A percentile compares a stretch with the other conserved stretches of the same genome.
phyloP scores from a whole-genome alignment of 2,329 filamentous ascomycete genomes.

The Fusarium sp. region DNA sequence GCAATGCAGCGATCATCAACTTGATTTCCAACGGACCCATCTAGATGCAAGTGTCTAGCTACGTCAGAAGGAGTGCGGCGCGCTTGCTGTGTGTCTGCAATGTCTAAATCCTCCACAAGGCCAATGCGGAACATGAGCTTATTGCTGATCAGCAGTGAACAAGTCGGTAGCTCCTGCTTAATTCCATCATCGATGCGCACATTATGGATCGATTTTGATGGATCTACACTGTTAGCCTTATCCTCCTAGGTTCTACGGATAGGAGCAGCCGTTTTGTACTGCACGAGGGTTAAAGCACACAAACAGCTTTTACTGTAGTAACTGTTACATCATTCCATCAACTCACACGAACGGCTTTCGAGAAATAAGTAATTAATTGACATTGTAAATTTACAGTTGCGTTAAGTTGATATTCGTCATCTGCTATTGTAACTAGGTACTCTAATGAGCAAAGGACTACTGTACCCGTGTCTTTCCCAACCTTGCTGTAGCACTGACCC shows the following conservation, averaged over 20 bases:
- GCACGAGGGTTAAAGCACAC: too few relatives aligned
- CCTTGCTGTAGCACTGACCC: constrained; percentile 5
- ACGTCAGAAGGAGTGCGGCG: constrained; percentile 29
- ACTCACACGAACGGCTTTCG: not conserved
- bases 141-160: constrained; percentile 20
- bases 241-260: too few relatives aligned
- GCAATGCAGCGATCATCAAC: not conserved
- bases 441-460: constrained; percentile 5
- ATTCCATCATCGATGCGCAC: constrained; percentile 38
- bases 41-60: constrained; percentile 8
- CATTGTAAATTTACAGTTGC: not conserved
- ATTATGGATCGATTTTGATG: constrained; percentile 16
- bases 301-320: too few relatives aligned
- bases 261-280: too few relatives aligned
- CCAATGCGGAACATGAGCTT: constrained; percentile 12
- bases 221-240: constrained; percentile 14
- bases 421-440: constrained; percentile 27
- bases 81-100: constrained; percentile 1
- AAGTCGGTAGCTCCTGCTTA: constrained; percentile 20
- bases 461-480: constrained; percentile 5
- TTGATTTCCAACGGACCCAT: constrained; percentile 3
- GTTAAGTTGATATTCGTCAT: constrained; percentile 45
- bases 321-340: not conserved
- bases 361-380: not conserved
- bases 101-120: constrained; percentile 8